Conservation (phyloP, 2,329 filamentous ascomycete genomes). For the Fonsecaea pedrosoi region DNA sequence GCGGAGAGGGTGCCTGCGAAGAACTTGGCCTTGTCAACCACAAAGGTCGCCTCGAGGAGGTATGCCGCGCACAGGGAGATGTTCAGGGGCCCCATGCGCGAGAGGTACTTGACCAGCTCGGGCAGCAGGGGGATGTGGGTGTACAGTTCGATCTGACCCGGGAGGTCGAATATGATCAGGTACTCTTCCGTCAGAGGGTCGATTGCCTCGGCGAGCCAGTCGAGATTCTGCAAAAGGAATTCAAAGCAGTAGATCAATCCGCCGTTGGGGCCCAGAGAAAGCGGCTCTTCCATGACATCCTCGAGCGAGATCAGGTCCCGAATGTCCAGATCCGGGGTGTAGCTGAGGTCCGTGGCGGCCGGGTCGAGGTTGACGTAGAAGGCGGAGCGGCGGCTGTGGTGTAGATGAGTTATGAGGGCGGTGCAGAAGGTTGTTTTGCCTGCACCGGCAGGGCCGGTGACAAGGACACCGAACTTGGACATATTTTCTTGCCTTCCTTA, state of each 20-base stretch:
- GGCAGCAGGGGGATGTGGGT: conserved; percentile 95
- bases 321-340: conserved; percentile 92
- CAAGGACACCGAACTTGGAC: conserved; percentile 93
- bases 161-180: conserved; percentile 98
- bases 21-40: conserved; percentile 95
- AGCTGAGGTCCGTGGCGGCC: conserved; percentile 89
- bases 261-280: conserved; percentile 87
- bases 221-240: conserved; percentile 90
- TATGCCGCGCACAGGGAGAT: conserved; percentile 93
- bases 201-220: conserved; percentile 85
- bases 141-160: conserved; percentile 97
- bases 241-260: conserved; percentile 97
- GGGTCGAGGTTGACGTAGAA: conserved; percentile 99
- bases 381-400: conserved; percentile 87
- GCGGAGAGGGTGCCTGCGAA: conserved; percentile 94
- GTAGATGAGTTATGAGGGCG: conserved; percentile 88
- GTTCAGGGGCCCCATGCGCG: conserved; percentile 78
- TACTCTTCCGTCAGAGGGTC: conserved; percentile 91
- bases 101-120: conserved; percentile 79
- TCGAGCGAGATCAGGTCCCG: conserved; percentile 91
- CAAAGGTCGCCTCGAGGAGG: conserved; percentile 92
- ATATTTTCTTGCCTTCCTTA: conserved; percentile 54
- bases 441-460: conserved; percentile 95
- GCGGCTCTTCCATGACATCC: conserved; percentile 92
- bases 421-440: conserved; percentile 98